Conservation (phyloP, 176 grass and related monocot species). For the Aegilops longissima region DNA sequence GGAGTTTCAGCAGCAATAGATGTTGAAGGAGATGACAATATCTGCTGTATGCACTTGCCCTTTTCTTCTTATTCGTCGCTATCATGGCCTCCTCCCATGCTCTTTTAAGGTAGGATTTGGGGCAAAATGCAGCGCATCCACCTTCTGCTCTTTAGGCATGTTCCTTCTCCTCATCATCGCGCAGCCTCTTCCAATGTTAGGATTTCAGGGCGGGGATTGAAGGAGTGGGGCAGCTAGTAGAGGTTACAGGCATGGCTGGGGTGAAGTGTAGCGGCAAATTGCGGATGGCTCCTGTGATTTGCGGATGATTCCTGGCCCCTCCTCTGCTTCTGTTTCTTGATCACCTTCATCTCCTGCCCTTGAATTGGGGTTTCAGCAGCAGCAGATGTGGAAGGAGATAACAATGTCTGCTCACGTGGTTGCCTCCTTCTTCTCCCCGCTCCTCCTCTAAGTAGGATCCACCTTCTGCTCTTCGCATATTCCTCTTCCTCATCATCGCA, state of each 20-base stretch:
- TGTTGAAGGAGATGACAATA: background rate
- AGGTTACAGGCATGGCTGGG: background rate
- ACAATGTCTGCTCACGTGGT: background rate
- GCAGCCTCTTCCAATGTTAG: background rate
- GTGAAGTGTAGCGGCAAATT: background rate
- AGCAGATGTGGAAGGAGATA: background rate
- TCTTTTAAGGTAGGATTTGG: background rate
- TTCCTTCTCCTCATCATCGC: slow-evolving; percentile 2
- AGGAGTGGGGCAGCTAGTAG: background rate
- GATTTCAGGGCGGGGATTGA: background rate
- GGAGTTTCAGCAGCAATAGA: background rate
- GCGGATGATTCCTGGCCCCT: background rate
- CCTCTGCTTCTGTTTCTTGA: background rate
- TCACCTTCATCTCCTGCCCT: background rate
- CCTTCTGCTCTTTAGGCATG: background rate
- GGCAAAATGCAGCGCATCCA: background rate
- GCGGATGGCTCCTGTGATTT: background rate
- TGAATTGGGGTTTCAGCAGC: background rate
- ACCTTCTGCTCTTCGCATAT: background rate
- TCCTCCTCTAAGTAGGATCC: too few relatives aligned
- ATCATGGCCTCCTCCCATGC: background rate
- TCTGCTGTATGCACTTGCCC: too few relatives aligned
- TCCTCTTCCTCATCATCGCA: background rate
- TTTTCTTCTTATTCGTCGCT: too few relatives aligned
- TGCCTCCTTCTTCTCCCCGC: background rate